These are phyloP conservation scores for Pichia sp. DNA, from an alignment of 1,139 yeast species.

Conservation along the genomic window DNA sequence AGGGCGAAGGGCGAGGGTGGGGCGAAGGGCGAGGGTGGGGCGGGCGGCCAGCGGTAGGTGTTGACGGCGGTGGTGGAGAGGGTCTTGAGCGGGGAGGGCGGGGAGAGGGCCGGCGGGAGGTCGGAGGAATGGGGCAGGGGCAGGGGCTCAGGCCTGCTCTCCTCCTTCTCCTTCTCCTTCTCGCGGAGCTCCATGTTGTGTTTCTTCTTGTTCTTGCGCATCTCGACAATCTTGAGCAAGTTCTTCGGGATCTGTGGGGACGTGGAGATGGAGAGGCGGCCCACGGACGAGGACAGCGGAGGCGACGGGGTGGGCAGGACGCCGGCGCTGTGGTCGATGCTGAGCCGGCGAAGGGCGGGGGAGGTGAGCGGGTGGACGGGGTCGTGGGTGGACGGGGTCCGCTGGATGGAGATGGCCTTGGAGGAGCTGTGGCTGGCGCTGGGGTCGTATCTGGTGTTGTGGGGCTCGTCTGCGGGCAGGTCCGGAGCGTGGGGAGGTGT, in stretches of 20 bases:
- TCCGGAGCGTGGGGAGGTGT: too few relatives aligned
- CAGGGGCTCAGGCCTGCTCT: not conserved
- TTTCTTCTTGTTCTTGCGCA: conserved; percentile 40
- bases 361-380: not conserved
- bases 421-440: not conserved
- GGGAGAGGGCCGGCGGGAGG: not conserved
- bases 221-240: conserved; percentile 52
- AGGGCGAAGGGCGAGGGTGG: not conserved
- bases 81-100: not conserved
- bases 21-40: not conserved
- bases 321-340: conserved; percentile 2
- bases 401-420: conserved; percentile 6
- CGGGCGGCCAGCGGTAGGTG: not conserved
- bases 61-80: not conserved
- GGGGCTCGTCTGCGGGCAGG: not conserved
- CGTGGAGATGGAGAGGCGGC: conserved; percentile 42
- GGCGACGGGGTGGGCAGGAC: conserved; percentile 7
- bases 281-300: conserved; percentile 14
- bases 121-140: too few relatives aligned
- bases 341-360: not conserved
- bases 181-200: conserved; percentile 16
- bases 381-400: too few relatives aligned
- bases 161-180: conserved; percentile 5
- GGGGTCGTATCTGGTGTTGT: not conserved
- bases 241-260: conserved; percentile 68